Conservation (phyloP, 2,329 filamentous ascomycete species). For the Capronia coronata region DNA sequence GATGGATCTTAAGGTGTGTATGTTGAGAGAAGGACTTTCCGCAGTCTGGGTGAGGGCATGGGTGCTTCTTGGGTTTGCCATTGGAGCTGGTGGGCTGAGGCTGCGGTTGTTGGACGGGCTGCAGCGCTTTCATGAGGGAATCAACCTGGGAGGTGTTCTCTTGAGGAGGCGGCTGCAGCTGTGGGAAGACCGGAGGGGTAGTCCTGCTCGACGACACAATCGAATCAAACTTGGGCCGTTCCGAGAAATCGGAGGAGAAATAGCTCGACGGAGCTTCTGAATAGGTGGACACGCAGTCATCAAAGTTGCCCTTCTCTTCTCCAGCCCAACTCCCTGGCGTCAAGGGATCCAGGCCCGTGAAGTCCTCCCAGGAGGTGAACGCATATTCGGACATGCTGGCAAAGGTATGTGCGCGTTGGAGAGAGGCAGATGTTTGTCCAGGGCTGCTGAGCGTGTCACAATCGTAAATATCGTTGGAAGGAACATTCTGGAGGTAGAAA, state of each 20-base stretch:
- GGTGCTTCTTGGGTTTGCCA: conserved; percentile 50
- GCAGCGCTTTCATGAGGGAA: conserved; percentile 76
- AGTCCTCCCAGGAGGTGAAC: conserved; percentile 13
- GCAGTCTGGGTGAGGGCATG: conserved; percentile 68
- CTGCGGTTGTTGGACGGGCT: conserved; percentile 45
- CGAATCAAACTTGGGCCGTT: conserved; percentile 17
- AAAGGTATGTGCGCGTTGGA: conserved; percentile 21
- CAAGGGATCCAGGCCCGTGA: conserved; percentile 6
- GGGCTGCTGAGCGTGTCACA: conserved; percentile 15
- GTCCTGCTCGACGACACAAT: conserved; percentile 17
- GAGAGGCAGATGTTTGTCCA: conserved; percentile 4
- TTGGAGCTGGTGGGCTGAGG: not conserved
- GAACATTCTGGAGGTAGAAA: conserved; percentile 23
- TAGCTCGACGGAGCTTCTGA: conserved; percentile 27
- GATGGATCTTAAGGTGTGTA: conserved; percentile 87
- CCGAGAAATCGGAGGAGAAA: conserved; percentile 21
- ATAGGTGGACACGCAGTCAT: conserved; percentile 24
- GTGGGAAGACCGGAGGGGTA: conserved; percentile 13
- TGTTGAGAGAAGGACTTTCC: conserved; percentile 81
- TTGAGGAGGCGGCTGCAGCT: conserved; percentile 1
- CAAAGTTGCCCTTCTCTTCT: conserved; percentile 19
- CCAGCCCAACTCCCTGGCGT: conserved; percentile 19
- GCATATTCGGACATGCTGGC: conserved; percentile 15
- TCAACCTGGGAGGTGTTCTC: conserved; percentile 58
- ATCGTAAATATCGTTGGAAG: conserved; percentile 18